Base-by-base conservation (phyloP, 352 stramenopile genomes). In the Pythium grandisporangium region DNA sequence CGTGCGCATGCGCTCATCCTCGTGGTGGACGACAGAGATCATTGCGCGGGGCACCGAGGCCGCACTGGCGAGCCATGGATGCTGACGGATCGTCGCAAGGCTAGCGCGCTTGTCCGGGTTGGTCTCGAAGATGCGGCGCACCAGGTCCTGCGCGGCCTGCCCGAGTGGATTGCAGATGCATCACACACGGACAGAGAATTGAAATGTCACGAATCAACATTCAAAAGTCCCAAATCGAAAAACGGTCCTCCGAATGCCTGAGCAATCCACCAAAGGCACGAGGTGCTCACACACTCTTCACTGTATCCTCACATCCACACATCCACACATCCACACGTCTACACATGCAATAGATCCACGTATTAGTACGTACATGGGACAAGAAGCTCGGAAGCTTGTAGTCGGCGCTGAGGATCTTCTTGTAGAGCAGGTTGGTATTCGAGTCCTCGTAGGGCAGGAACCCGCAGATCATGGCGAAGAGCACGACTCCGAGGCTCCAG, bases 391-490 rank as follows among this genome's bases (percentile, higher is more conserved):
- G 86, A 41, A 78, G 48, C 40, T 72, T 79, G 67, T 95, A 96
- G 34, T 91, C 70, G 19, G 78, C 83, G 34, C 61, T 78, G 12
- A 95, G 57, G 51, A 96, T 96, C 37, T 97, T 96, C 53, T 95
- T 93, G 79, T 97, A 97, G 2, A 97, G 66, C 27, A 84, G 38
- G 17, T 75, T 79, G 1, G 84, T 97, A 61, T 96, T 96, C 53
- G 70, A 75, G 51, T 97, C 80, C 37, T 97, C 89, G 46, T 97
- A 97, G 8, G 90, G 90, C 42, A 97, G 58, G 35, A 76, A 88
- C 0, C 90, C 90, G 38, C 78, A 92, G 6, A 97, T 75, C 58
- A 97, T 81, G 0, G 89, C 89, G 55, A 96, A 97, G 6, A 97
- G 75, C 25, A 97, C 82, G 29, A 97, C 87, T 12, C 90, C 90